A percentile compares a stretch with the other conserved stretches of the same genome.
phyloP scores from a whole-genome alignment of 78 protist species.

The Planoprotostelium fungivorum region DNA sequence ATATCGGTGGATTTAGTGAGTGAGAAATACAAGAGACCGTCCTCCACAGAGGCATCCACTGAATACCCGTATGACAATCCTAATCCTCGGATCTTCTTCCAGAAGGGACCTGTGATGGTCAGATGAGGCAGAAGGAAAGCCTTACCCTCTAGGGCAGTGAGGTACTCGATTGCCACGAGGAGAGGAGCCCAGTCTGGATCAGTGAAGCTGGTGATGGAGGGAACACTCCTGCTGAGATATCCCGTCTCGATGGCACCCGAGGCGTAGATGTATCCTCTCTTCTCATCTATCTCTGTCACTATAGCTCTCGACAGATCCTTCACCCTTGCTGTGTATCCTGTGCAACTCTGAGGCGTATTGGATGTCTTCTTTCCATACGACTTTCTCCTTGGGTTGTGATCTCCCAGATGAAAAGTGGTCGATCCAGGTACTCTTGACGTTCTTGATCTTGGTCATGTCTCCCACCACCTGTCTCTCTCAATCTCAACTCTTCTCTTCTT shows the following conservation, averaged over 20 bases:
- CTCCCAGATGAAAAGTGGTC: background rate
- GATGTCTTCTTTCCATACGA: background rate
- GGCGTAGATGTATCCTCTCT: background rate
- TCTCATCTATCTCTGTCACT: background rate
- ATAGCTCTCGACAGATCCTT: background rate
- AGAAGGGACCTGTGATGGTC: background rate
- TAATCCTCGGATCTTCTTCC: background rate
- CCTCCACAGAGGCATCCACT: background rate
- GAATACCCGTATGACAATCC: background rate
- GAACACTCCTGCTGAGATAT: background rate
- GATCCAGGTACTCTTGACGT: background rate
- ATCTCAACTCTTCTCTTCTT: background rate
- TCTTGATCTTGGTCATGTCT: background rate
- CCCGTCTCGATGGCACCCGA: background rate
- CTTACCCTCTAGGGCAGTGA: background rate
- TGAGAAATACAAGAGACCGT: background rate
- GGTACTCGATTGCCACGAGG: background rate
- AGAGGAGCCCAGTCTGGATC: background rate
- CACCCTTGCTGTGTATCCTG: background rate
- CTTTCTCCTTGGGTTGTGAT: background rate
- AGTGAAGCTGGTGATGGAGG: background rate
- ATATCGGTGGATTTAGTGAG: background rate
- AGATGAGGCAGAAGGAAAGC: background rate
- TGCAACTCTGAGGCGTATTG: background rate
- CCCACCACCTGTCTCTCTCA: background rate